Evolutionary conservation across 2,329 filamentous ascomycete genomes (phyloP), one percentile per base, ranked within the genome.

Genomic region (Exophiala dermatitidis): DNA sequence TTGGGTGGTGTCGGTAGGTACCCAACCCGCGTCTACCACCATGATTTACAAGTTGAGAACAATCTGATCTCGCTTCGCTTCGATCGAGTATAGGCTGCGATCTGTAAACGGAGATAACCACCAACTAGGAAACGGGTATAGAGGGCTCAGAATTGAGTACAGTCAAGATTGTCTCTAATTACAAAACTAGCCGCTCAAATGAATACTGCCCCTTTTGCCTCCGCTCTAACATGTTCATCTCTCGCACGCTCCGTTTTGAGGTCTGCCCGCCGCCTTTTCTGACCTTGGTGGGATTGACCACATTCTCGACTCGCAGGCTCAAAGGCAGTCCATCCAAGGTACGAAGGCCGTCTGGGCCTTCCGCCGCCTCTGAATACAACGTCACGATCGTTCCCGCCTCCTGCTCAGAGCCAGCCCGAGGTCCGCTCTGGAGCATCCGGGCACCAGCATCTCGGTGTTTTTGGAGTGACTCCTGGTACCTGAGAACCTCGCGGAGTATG

Each of bases 181-280:
- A 62, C 45, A 63, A 61, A 52, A 57, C 55, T 59, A 65, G 56
- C 70, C 82, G 81, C 72, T 95, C 89, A 60, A 91, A 78, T 44
- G 86, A 88, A 72, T 96, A 95, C 61, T 84, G 82, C 52, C 86
- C 86, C 57, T 90, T 85, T 67, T 84, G 84, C 72, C 87, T 86
- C 66, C 86, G 88, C 65, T 86, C 81, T 68, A 94, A 71, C 69
- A 86, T 82, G 12, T 86, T 88, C 54, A 84, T 83, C 72, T 95
- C 86, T 68, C 89, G 77, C 62, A 74, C 76, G 62, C 77, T 89
- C 62, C 88, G 80, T 67, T 79, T 74, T 58, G 83, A 77, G 38
- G 88, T 74, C 72, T 89, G 85, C 12, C 88, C 88, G 75, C 61
- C 83, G 74, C 61, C 86, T 72, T 78, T 88, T 51, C 71, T 67